Evolutionary conservation across 176 grass and related monocot species (phyloP).

Genomic region (Aegilops longissima): DNA sequence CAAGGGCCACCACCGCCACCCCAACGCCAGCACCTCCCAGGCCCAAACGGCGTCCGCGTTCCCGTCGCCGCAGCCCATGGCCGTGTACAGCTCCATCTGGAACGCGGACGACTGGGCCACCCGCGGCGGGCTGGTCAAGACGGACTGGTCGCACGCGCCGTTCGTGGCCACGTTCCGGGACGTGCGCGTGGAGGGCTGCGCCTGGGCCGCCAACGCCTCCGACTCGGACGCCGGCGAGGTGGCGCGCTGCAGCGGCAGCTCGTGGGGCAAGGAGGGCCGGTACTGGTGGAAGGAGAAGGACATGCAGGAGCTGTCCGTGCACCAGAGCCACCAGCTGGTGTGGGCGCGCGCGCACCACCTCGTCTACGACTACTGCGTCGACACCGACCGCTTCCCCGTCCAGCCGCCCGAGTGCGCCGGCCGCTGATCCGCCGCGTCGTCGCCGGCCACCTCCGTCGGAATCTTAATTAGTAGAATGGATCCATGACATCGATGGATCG

Average conservation of each 20-base stretch:
- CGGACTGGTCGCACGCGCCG: slow-evolving; percentile 95
- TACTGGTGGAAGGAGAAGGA: slow-evolving; percentile 99
- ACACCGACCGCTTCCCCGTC: slow-evolving; percentile 62
- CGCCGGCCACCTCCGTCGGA: neutral
- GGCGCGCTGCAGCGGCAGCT: slow-evolving; percentile 57
- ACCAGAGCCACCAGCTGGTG: slow-evolving; percentile 90
- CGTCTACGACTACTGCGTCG: slow-evolving; percentile 96
- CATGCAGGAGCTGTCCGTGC: slow-evolving; percentile 88
- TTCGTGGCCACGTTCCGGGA: slow-evolving; percentile 73
- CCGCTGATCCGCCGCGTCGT: neutral
- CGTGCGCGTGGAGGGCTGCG: slow-evolving; percentile 77
- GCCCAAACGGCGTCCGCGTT: slow-evolving; percentile 5
- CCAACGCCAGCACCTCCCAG: neutral
- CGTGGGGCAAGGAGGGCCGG: slow-evolving; percentile 74
- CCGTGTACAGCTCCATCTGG: slow-evolving; percentile 96
- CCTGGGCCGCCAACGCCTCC: slow-evolving; percentile 40
- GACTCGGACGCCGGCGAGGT: slow-evolving; percentile 51
- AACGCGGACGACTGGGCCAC: slow-evolving; percentile 99
- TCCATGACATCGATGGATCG: slow-evolving; percentile 26
- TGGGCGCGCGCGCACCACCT: slow-evolving; percentile 94
- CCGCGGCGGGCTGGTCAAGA: slow-evolving; percentile 91
- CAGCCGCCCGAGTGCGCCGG: slow-evolving; percentile 76
- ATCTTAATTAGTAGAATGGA: neutral
- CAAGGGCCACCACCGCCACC: slow-evolving; percentile 21
- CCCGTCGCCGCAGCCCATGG: slow-evolving; percentile 79